These are phyloP conservation scores for Calocera cornea DNA, from an alignment of 768 basidiomycete genomes.

Conservation along the genomic window DNA sequence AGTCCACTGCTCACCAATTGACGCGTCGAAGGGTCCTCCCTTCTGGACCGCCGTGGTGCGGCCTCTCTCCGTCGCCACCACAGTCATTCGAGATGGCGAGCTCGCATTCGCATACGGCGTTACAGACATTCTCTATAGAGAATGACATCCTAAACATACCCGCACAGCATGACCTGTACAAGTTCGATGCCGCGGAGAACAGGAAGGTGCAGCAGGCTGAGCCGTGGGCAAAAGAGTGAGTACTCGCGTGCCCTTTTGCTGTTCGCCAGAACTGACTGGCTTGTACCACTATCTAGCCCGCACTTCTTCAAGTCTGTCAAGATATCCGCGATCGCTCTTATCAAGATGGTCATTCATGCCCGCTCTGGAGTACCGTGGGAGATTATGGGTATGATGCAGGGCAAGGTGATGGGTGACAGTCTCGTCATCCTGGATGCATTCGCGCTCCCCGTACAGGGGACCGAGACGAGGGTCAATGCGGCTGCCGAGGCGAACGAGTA, in stretches of 20 bases:
- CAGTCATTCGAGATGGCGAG: neutral
- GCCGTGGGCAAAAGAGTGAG: slow-evolving; percentile 80
- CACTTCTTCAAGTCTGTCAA: slow-evolving; percentile 54
- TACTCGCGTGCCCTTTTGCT: neutral
- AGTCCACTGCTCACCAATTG: no score
- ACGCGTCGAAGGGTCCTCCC: neutral
- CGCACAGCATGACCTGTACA: slow-evolving; percentile 67
- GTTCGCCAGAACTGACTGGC: neutral
- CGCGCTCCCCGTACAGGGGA: slow-evolving; percentile 92
- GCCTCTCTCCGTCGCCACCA: neutral
- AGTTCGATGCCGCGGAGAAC: slow-evolving; percentile 56
- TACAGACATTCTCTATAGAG: slow-evolving; percentile 56
- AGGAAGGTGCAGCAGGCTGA: slow-evolving; percentile 48
- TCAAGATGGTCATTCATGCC: slow-evolving; percentile 59
- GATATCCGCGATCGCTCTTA: slow-evolving; percentile 37
- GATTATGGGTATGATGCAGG: slow-evolving; percentile 99
- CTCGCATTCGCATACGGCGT: slow-evolving; percentile 37
- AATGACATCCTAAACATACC: slow-evolving; percentile 61
- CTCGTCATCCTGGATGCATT: slow-evolving; percentile 84
- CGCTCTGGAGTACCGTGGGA: slow-evolving; percentile 95
- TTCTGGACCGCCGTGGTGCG: neutral
- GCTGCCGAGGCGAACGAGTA: slow-evolving; percentile 93
- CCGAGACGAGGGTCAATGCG: slow-evolving; percentile 95
- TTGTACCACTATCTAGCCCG: slow-evolving; percentile 33
- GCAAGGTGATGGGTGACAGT: slow-evolving; percentile 59